These are phyloP conservation scores for Pisolithus microcarpus DNA, from an alignment of 768 basidiomycete species.

Conservation along the genomic window DNA sequence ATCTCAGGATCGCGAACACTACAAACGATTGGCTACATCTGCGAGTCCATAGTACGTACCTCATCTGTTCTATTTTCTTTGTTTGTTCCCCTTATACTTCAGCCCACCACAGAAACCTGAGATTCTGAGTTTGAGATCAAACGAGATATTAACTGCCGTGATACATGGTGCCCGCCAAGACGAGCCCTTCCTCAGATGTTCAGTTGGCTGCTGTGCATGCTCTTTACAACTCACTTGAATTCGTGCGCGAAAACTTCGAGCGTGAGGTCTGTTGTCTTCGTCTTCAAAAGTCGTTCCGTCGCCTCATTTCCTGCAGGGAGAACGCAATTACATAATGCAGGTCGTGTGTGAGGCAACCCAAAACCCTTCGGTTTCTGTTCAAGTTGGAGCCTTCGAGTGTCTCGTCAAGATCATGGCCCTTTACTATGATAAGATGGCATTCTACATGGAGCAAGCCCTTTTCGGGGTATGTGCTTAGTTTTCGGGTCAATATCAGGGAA, in stretches of 20 bases:
- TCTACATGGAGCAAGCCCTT: slow-evolving; percentile 98
- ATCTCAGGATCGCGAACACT: slow-evolving; percentile 80
- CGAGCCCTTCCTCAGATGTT: slow-evolving; percentile 82
- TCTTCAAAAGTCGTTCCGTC: background rate
- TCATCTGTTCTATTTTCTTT: slow-evolving; percentile 1
- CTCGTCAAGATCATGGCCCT: slow-evolving; percentile 94
- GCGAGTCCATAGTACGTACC: slow-evolving; percentile 84
- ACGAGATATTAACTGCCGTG: slow-evolving; percentile 97
- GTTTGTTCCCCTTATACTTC: slow-evolving; percentile 5
- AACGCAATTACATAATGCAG: slow-evolving; percentile 99
- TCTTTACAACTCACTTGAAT: slow-evolving; percentile 91
- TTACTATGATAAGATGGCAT: slow-evolving; percentile 98
- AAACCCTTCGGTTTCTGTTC: slow-evolving; percentile 67
- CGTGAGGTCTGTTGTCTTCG: slow-evolving; percentile 63
- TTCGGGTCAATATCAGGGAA: slow-evolving; percentile 4
- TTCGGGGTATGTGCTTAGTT: slow-evolving; percentile 69
- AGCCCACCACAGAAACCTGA: slow-evolving; percentile 72
- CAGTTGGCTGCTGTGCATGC: slow-evolving; percentile 91
- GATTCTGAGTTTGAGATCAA: slow-evolving; percentile 79
- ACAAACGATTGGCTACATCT: slow-evolving; percentile 95
- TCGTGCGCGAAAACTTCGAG: slow-evolving; percentile 96
- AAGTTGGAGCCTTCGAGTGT: slow-evolving; percentile 95
- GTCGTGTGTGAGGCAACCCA: slow-evolving; percentile 99
- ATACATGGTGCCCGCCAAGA: slow-evolving; percentile 98
- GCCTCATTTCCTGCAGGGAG: slow-evolving; percentile 54